Conservation (phyloP, 768 basidiomycete genomes). For the Suillus decipiens region DNA sequence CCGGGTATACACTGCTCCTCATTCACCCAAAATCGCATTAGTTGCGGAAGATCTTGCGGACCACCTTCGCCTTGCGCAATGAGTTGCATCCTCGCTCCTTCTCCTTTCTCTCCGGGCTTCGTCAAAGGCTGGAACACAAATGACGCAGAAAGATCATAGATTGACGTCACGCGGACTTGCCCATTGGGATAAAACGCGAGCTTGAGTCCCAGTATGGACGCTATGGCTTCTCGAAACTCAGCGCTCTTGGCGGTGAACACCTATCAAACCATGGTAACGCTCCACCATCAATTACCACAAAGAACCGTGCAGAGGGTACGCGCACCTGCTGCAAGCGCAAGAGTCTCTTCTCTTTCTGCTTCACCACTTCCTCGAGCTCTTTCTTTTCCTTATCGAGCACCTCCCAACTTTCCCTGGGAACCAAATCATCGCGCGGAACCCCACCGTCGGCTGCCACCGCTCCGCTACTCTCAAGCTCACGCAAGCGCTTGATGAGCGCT, state of each 20-base stretch:
- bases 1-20: constrained; percentile 86
- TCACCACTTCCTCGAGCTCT: constrained; percentile 62
- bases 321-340: constrained; percentile 76
- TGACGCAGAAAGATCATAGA: constrained; percentile 83
- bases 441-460: constrained; percentile 19
- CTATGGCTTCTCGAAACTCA: constrained; percentile 91
- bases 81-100: constrained; percentile 65
- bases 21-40: constrained; percentile 86
- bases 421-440: constrained; percentile 36
- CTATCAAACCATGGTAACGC: constrained; percentile 36
- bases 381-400: constrained; percentile 66
- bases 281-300: background rate
- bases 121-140: constrained; percentile 80
- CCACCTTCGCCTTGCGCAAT: constrained; percentile 74
- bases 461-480: constrained; percentile 54
- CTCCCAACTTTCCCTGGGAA: constrained; percentile 83
- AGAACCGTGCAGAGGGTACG: background rate
- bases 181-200: constrained; percentile 91
- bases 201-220: constrained; percentile 87
- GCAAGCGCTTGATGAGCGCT: constrained; percentile 69
- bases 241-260: constrained; percentile 82
- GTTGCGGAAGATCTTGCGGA: constrained; percentile 69
- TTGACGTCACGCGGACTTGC: constrained; percentile 85
- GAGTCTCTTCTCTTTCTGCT: constrained; percentile 82
- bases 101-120: constrained; percentile 37